Base-by-base conservation (phyloP, 1,284 basidiomycete species). In the Naganishia liquefaciens region DNA sequence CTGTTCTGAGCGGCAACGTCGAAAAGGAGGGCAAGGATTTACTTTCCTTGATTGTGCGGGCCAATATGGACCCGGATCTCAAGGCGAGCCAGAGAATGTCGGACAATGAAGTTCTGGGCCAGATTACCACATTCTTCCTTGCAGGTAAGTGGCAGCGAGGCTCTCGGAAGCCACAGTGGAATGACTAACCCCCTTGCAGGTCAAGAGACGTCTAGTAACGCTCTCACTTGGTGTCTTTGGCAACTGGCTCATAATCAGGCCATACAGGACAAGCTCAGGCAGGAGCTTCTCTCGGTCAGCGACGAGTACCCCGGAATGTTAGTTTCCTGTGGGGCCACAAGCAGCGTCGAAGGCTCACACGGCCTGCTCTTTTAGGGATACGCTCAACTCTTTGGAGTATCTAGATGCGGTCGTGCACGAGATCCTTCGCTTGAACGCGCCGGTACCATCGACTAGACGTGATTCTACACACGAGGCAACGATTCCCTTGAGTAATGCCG, bases 101-200 rank as follows among this genome's bases (percentile, higher is more conserved):
- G 9, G 83, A 85, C 49, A 79, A 82, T 17, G 88, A 91, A 71
- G 84, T 88, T 3, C 78, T 87, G 28, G 87, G 84, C 65, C 88
- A 91, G 75, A 88, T 91, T 68, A 86, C 86, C 9, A 91, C 88
- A 0, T 89, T 91, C 74, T 82, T 91, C 53, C 82, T 85, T n/a
- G 85, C 85, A 15, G 64, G 64, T 27, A 44, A 49, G 19, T n/a
- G 28, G 33, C 2, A 27, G 13, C 21, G 7, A 19, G 19, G 28
- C 25, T 21, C 33, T 28, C 7, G 4, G 50, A 10, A 4, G 69
- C 68, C 77, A 0, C 77, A 77, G 43, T 44, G 6, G n/a, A 44
- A 11, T 19, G 43, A 44, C 21, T 9, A 44, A 7, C 7, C 33
- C 10, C 13, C 33, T 44, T 19, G 21, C 54, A 1, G 90, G 90